phyloP scores from a whole-genome alignment of 2,329 filamentous ascomycete species.

The Phaeosphaeria sp. region DNA sequence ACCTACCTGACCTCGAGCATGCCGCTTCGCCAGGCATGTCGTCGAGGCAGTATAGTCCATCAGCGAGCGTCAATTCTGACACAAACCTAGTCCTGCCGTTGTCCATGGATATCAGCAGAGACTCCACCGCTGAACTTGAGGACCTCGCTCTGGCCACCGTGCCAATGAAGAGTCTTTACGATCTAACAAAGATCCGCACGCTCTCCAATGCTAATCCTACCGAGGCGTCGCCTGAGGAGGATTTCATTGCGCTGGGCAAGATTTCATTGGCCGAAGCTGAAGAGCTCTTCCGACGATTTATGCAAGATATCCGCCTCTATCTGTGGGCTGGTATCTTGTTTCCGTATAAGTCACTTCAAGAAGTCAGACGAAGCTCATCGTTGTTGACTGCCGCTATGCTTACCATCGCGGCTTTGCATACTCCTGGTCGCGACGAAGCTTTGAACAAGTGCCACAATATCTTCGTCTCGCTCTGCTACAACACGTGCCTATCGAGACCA shows the following conservation, averaged over 20 bases:
- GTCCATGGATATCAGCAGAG: conserved; percentile 44
- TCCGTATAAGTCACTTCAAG: conserved; percentile 37
- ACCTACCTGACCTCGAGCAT: conserved; percentile 32
- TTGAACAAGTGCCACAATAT: conserved; percentile 42
- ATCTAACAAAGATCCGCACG: conserved; percentile 43
- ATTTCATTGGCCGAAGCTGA: conserved; percentile 36
- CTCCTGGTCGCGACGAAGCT: conserved; percentile 34
- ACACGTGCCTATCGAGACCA: conserved; percentile 42
- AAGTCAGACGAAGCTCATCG: conserved; percentile 38
- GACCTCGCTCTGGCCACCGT: conserved; percentile 36
- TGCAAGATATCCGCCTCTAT: conserved; percentile 38
- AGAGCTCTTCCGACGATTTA: conserved; percentile 38
- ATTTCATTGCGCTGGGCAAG: conserved; percentile 42
- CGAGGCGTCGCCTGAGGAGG: conserved; percentile 34
- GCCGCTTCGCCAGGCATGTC: conserved; percentile 19
- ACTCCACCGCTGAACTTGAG: conserved; percentile 40
- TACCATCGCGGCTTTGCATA: conserved; percentile 39
- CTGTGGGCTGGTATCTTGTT: conserved; percentile 44
- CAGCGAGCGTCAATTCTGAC: conserved; percentile 18
- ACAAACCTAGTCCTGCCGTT: conserved; percentile 33
- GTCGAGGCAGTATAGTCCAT: conserved; percentile 14
- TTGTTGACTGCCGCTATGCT: conserved; percentile 41
- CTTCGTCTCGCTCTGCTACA: conserved; percentile 42
- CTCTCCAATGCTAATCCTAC: conserved; percentile 35
- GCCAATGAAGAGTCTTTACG: conserved; percentile 45